A percentile compares a stretch with the other conserved stretches of the same genome.
These are phyloP conservation scores for Lentinula raphanica DNA, from an alignment of 768 basidiomycete species.

Conservation along the genomic window DNA sequence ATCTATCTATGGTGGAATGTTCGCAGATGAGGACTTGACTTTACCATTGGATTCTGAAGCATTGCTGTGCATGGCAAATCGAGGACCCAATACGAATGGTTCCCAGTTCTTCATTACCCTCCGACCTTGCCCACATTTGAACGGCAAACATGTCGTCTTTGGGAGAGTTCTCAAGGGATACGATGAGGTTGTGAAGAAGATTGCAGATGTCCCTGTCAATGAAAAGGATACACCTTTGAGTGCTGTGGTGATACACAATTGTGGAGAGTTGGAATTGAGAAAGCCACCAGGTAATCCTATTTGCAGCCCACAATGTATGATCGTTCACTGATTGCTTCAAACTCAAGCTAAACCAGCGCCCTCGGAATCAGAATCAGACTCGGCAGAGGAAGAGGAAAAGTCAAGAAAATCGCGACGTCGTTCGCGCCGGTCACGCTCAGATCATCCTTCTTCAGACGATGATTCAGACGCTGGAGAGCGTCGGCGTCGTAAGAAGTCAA, in stretches of 20 bases:
- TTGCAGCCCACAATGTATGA: too few species aligned
- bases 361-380: conserved; percentile 3
- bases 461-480: conserved; percentile 10
- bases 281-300: conserved; percentile 24
- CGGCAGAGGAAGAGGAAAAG: background rate
- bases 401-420: conserved; percentile 11
- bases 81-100: conserved; percentile 77
- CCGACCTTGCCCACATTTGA: conserved; percentile 58
- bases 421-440: conserved; percentile 15
- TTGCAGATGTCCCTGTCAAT: conserved; percentile 65
- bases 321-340: background rate
- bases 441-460: conserved; percentile 11
- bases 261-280: conserved; percentile 79
- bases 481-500: conserved; percentile 18
- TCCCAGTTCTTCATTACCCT: conserved; percentile 88
- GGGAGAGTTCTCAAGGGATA: conserved; percentile 56
- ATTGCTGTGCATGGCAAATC: conserved; percentile 88
- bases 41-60: conserved; percentile 62
- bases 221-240: conserved; percentile 67
- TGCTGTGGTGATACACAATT: conserved; percentile 67
- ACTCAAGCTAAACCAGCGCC: conserved; percentile 11
- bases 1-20: conserved; percentile 72
- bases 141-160: conserved; percentile 62
- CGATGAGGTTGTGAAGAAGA: conserved; percentile 50
- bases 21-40: conserved; percentile 72